Conservation (phyloP, 495 filamentous ascomycete genomes). For the Amphirosellinia nigrospora region DNA sequence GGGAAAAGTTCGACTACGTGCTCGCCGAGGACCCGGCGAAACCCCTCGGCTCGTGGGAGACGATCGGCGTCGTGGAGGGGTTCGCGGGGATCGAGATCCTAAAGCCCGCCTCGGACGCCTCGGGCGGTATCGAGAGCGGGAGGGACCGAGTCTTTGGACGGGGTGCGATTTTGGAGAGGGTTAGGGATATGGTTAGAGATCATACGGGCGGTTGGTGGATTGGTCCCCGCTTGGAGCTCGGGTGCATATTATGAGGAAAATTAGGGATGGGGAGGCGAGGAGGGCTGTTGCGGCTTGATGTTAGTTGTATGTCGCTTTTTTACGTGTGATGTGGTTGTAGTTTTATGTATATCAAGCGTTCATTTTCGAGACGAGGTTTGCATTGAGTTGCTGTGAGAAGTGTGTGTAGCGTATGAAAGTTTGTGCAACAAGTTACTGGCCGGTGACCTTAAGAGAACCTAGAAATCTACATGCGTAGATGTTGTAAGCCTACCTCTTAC, state of each 20-base stretch:
- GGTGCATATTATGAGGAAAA: constrained; percentile 62
- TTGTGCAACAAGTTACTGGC: not conserved
- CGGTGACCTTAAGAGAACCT: not conserved
- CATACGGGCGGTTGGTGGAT: constrained; percentile 69
- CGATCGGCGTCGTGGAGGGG: constrained; percentile 69
- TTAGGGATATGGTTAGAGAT: constrained; percentile 39
- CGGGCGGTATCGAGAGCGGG: constrained; percentile 37
- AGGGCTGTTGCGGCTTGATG: constrained; percentile 35
- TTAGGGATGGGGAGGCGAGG: constrained; percentile 42
- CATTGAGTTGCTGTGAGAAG: not conserved
- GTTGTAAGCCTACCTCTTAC: no score
- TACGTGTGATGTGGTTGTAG: not conserved
- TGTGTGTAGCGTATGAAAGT: not conserved
- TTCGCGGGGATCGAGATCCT: constrained; percentile 74
- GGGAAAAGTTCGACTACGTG: constrained; percentile 81
- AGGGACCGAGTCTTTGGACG: constrained; percentile 41
- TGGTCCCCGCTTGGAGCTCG: constrained; percentile 64
- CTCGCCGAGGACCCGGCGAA: constrained; percentile 70
- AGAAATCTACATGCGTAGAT: not conserved
- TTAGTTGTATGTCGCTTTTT: not conserved
- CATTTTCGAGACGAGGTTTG: no score
- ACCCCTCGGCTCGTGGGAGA: constrained; percentile 69
- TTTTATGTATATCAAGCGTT: constrained; percentile 7
- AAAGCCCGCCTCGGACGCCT: constrained; percentile 47
- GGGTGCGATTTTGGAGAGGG: constrained; percentile 37